Base-by-base conservation (phyloP, 2,329 filamentous ascomycete species). In the Ceratocystis variospora region DNA sequence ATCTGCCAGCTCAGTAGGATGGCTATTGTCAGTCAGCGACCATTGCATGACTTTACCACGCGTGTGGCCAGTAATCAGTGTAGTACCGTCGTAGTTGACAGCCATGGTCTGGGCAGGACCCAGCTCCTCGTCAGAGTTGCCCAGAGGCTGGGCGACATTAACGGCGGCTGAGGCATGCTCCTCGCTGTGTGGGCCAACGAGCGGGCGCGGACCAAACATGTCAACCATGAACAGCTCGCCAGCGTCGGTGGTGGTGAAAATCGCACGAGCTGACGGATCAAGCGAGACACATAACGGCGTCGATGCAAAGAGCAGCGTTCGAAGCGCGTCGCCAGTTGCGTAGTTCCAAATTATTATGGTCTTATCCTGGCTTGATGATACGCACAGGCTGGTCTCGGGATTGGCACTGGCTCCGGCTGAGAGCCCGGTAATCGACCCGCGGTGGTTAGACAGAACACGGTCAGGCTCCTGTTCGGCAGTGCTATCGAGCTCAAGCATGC, bases 261-360 rank as follows among this genome's bases (percentile, higher is more conserved):
- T 84, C 3, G 88, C 90, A 64, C 93, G 83, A 69, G 93, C 87
- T 68, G 87, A 90, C 0, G 92, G 88, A 74, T 97, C 94, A 3
- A 97, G 78, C 7, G 83, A 79, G 44, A 93, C 74, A 71, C 87
- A 91, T 37, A 87, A 79, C 17, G 92, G 90, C 19, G 82, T 78
- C n/a, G 81, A 80, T 1, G 89, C 84, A 66, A 97, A 84, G 50
- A 97, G 80, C 70, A 95, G 85, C 3, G 91, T 97, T 55, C 92
- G 85, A 67, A 97, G 78, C 10, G 87, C 79, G 68, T 84, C 83
- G 48, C 90, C 90, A 0, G 85, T 89, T 69, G 86, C 84, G 73
- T 95, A 95, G 76, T 97, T 92, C 94, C 94, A 99, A 68, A 96
- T 80, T 71, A 96, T 87, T 71, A 90, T 90, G 6, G 90, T 94